These are phyloP conservation scores for Colletotrichum phormii DNA, from an alignment of 2,329 filamentous ascomycete species.

Conservation along the genomic window DNA sequence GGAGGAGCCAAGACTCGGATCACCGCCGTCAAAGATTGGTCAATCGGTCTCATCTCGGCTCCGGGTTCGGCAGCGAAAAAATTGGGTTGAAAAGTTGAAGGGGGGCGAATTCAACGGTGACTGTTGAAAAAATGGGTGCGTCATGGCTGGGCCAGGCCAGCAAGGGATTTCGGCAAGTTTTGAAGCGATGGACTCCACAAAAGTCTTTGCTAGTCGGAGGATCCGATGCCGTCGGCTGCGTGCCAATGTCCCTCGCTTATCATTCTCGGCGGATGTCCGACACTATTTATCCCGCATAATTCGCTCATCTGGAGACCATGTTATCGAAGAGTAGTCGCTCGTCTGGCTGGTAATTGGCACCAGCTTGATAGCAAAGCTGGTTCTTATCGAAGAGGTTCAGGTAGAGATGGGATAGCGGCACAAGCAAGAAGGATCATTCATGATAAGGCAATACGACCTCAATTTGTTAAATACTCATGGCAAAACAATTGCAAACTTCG, in stretches of 20 bases:
- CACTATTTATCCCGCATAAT: background rate
- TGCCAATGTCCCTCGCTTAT: background rate
- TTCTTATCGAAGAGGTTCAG: background rate
- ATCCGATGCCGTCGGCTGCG: constrained; percentile 6
- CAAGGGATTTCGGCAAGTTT: constrained; percentile 24
- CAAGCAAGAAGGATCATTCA: background rate
- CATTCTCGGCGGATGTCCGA: constrained; percentile 25
- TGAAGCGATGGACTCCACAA: constrained; percentile 29
- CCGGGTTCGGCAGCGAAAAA: constrained; percentile 19
- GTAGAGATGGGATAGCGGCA: background rate
- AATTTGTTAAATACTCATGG: background rate
- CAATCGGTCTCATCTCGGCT: constrained; percentile 17
- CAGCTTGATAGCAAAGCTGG: background rate
- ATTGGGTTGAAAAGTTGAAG: background rate
- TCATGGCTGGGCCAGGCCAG: constrained; percentile 1
- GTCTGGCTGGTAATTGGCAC: background rate
- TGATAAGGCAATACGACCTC: background rate
- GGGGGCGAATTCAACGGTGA: background rate
- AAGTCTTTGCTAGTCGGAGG: constrained; percentile 4
- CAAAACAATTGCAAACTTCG: background rate
- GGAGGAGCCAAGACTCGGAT: constrained; percentile 19
- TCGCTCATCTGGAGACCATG: background rate
- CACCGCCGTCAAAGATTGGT: constrained; percentile 22
- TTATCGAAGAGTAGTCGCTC: background rate
- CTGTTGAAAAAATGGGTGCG: constrained; percentile 5